Base-by-base conservation (phyloP, 164 flowering plant genomes). In the Saururus chinensis region DNA sequence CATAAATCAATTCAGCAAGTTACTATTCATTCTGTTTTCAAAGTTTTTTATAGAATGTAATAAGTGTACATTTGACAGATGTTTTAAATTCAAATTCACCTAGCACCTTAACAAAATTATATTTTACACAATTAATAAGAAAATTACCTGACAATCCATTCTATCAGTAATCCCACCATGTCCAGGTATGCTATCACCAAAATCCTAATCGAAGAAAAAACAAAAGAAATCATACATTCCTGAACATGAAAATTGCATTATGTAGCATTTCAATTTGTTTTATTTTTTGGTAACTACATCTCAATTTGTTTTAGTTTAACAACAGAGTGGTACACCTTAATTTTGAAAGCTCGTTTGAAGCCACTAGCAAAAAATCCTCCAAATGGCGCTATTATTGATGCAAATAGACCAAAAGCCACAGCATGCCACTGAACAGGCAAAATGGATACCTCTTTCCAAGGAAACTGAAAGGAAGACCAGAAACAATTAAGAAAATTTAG, bases 341-440 rank as follows among this genome's bases (percentile, higher is more conserved):
- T 73, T 63, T 93, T 93, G 45, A 93, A 93, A 55, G 99, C 99
- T 77, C 99, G 79, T 64, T 93, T 93, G 65, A 93, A 90, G 26
- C 99, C 99, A 71, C 99, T 93, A 0, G 99, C 99, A 70, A 93
- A 93, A 69, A 90, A 93, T 21, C 99, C 99, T 68, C 99, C 99
- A 80, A 93, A 93, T 59, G 99, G 99, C 67, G 99, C 99, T 64
- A 93, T 93, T 54, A 88, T 87, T 22, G 99, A 93, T 58, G 99
- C 88, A 73, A 93, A 93, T 62, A 90, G 74, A 60, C 95, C 97
- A 61, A 93, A 74, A 9, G 82, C 76, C 51, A 93, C 57, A 54
- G 91, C 95, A 79, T 93, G 99, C 95, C 92, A 85, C 64, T 93
- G 99, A 57, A 87, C 96, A 17, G 97, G 99, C 64, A 85, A 64